Base-by-base conservation (phyloP, 2,329 filamentous ascomycete genomes). In the Colletotrichum coccodes region DNA sequence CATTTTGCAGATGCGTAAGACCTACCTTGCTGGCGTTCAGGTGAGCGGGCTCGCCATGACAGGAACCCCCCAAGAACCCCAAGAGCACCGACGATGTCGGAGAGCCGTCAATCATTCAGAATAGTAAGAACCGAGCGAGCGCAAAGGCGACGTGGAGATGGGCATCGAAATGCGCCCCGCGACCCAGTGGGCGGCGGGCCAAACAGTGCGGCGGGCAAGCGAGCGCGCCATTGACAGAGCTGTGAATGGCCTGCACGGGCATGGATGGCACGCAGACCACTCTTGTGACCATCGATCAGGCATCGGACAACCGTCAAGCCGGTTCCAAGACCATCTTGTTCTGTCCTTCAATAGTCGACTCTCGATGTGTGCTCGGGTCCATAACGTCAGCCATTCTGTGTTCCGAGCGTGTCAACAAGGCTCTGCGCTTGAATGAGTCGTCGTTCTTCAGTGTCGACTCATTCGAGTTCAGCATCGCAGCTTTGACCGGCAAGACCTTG, bases 61-160 rank as follows among this genome's bases (percentile, higher is more conserved):
- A 23, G 21, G 44, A 49, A 65, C 52, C 21, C 40, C 50, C 49
- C 54, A 47, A 56, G 23, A 42, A 26, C 50, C 49, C 54, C 54
- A 56, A 30, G 49, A 26, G 47, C 66, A 69, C 44, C 50, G 49
- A 56, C 61, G 56, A 50, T 42, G 61, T 65, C 66, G 66, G 46
- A 36, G 62, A 68, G 65, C 53, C 60, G 57, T 64, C 60, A 64
- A 46, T 49, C 65, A 59, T 28, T 54, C 60, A 53, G 32, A 23
- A 53, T 44, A 59, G 23, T 36, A 54, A 36, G 26, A 49, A 42
- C 58, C 58, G 64, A 40, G 64, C 58, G 64, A 47, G 40, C 21
- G 40, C 63, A 56, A 62, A 36, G 40, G 16, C 21, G 40, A 42
- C 23, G 64, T 38, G 47, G 50, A 49, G 40, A 47, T 30, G 57